Evolutionary conservation across 345 rosid species (phyloP).

Genomic region (Rhodamnia rubescens): DNA sequence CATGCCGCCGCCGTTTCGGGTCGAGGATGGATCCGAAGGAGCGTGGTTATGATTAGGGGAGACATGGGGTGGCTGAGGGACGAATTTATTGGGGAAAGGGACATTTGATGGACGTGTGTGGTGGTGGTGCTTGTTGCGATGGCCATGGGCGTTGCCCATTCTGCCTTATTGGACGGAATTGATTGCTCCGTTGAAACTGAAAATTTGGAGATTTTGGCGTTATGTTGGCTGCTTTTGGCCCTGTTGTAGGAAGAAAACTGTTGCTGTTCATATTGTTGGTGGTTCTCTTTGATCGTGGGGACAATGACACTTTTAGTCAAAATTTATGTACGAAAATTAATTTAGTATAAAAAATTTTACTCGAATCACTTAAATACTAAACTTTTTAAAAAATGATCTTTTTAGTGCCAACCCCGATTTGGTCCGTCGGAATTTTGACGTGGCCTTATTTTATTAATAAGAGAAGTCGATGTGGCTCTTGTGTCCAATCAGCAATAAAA

Average conservation of each 20-base stretch:
- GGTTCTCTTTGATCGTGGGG: not conserved
- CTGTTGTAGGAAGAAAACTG: not conserved
- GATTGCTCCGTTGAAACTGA: not conserved
- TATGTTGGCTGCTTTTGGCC: not conserved
- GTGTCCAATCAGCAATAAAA: too few species aligned
- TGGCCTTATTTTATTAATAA: too few species aligned
- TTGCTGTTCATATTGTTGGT: not conserved
- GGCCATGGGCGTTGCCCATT: slow-evolving; percentile 42
- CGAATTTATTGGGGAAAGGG: not conserved
- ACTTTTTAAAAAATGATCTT: too few species aligned
- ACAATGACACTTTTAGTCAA: too few species aligned
- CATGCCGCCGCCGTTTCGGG: slow-evolving; percentile 4
- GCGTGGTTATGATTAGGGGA: not conserved
- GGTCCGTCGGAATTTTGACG: too few species aligned
- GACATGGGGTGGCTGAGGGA: not conserved
- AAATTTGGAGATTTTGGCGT: not conserved
- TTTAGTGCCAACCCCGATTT: too few species aligned
- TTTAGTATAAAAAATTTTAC: too few species aligned
- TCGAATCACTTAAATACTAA: too few species aligned
- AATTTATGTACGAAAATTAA: too few species aligned
- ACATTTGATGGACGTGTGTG: slow-evolving; percentile 9
- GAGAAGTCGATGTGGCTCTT: too few species aligned
- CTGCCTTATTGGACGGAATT: not conserved
- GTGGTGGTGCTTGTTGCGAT: slow-evolving; percentile 12
- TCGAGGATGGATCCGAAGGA: not conserved